Evolutionary conservation across 78 protist genomes (phyloP).

Genomic region (Protostelium mycophagum): DNA sequence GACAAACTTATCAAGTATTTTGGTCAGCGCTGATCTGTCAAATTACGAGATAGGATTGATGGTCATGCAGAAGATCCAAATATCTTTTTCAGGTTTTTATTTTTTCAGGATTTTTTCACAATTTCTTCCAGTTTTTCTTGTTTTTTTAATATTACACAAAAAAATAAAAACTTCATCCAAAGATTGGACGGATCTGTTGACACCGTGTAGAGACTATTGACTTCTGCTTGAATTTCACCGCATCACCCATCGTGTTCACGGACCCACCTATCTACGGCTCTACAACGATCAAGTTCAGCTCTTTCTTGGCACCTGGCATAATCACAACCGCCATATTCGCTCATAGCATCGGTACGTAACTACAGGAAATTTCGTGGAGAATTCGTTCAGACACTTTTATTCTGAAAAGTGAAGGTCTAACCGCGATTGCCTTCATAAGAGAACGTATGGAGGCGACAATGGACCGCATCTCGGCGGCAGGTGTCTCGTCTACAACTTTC

Average conservation of each 20-base stretch:
- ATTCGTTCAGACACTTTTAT: too few species aligned
- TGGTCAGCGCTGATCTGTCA: conserved; percentile 21
- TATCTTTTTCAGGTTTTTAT: conserved; percentile 7
- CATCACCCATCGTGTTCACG: not conserved
- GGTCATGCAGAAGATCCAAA: conserved; percentile 8
- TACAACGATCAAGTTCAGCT: conserved; percentile 7
- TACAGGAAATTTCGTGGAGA: not conserved
- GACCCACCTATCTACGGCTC: conserved; percentile 43
- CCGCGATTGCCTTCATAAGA: conserved; percentile 13
- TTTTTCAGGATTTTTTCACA: too few species aligned
- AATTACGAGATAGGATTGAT: conserved; percentile 22
- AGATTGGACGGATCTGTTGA: not conserved
- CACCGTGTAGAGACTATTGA: not conserved
- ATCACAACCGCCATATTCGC: not conserved
- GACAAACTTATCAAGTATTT: not conserved
- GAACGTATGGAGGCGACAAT: conserved; percentile 44
- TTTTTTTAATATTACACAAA: too few species aligned
- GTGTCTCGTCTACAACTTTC: conserved; percentile 14
- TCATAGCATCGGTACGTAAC: not conserved
- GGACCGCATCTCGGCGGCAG: conserved; percentile 27
- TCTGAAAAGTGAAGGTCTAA: not conserved
- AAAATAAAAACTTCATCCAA: not conserved
- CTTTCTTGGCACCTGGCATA: conserved; percentile 57
- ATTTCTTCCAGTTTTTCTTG: too few species aligned
- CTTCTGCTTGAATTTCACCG: not conserved